Conservation (phyloP, 2,329 filamentous ascomycete genomes). For the Microsporum ferrugineum region DNA sequence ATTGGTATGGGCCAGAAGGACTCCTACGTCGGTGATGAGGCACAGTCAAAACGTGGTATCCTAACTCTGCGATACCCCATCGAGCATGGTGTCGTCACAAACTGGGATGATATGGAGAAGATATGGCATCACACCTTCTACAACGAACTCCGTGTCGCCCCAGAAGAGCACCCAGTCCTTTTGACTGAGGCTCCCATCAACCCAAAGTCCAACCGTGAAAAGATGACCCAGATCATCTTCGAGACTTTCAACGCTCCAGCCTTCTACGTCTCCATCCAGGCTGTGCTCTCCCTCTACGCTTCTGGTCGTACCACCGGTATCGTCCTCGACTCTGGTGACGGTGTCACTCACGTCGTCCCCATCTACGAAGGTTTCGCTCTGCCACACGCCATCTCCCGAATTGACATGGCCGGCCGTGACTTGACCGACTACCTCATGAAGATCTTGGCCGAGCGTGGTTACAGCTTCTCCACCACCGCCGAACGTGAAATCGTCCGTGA, state of each 20-base stretch:
- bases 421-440: conserved; percentile 99
- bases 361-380: conserved; percentile 99
- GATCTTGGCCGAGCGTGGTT: conserved; percentile 98
- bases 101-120: conserved; percentile 99
- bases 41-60: conserved; percentile 99
- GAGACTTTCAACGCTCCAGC: conserved; percentile 99
- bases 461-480: conserved; percentile 99
- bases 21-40: conserved; percentile 99
- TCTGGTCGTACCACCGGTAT: conserved; percentile 99
- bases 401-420: conserved; percentile 99
- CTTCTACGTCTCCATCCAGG: conserved; percentile 99
- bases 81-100: conserved; percentile 99
- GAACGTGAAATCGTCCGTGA: conserved; percentile 99
- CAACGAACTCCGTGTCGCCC: conserved; percentile 99
- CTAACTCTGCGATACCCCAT: conserved; percentile 98
- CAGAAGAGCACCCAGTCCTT: conserved; percentile 98
- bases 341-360: conserved; percentile 99
- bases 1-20: conserved; percentile 99
- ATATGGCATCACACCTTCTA: conserved; percentile 99
- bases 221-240: conserved; percentile 99
- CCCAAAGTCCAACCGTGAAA: conserved; percentile 99
- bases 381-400: conserved; percentile 98
- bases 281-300: conserved; percentile 96
- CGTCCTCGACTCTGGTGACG: conserved; percentile 98
- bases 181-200: conserved; percentile 99